Conservation (phyloP, 2,329 filamentous ascomycete species). For the Alternaria sp. region DNA sequence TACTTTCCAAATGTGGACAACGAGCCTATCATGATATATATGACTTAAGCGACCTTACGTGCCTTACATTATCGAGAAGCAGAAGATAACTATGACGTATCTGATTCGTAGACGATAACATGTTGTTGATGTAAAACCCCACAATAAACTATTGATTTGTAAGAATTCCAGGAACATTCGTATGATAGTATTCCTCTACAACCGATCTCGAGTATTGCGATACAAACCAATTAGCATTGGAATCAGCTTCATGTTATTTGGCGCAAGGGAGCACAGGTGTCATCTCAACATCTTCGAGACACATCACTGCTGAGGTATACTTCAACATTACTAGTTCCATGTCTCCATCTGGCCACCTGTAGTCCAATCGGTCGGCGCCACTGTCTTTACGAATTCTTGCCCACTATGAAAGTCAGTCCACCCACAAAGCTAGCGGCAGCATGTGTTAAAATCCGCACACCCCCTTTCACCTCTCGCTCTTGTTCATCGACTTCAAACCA, state of each 20-base stretch:
- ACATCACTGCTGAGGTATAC: not conserved
- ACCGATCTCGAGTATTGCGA: not conserved
- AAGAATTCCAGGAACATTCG: not conserved
- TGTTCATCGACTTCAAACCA: too few relatives aligned
- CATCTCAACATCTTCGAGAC: not conserved
- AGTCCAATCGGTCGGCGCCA: not conserved
- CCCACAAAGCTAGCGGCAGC: not conserved
- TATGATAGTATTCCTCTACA: too few relatives aligned
- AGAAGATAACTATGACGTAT: not conserved
- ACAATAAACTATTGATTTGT: not conserved
- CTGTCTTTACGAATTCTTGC: not conserved
- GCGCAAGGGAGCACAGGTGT: not conserved
- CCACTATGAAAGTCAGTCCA: not conserved
- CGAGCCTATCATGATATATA: not conserved
- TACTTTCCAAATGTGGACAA: not conserved
- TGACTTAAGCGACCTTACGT: not conserved
- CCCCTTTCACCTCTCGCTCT: not conserved
- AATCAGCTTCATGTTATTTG: not conserved
- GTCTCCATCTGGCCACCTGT: not conserved
- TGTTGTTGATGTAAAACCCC: not conserved
- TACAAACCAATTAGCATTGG: not conserved
- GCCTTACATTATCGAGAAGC: not conserved
- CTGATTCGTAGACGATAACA: too few relatives aligned
- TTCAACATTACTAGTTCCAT: not conserved
- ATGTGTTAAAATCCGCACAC: not conserved